Percentiles rank a stretch among this genome's conserved stretches.
phyloP scores from a whole-genome alignment of 306 rosid genomes.

The Sicyos edulis region DNA sequence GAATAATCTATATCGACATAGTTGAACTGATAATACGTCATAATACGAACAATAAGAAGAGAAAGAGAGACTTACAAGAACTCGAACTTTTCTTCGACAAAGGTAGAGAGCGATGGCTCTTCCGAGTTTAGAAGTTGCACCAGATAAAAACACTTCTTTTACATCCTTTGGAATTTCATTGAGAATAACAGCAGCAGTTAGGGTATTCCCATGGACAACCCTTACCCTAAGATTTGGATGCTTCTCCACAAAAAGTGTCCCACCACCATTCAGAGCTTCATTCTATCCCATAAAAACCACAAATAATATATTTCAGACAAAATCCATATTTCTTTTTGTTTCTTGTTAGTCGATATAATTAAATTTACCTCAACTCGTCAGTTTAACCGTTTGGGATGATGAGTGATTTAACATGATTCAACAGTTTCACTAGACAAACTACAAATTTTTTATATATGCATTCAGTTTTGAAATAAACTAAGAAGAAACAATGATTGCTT shows the following conservation, averaged over 20 bases:
- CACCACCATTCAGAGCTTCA: conserved; percentile 87
- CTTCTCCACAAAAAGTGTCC: conserved; percentile 89
- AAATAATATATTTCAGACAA: neutral
- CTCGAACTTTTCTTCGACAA: conserved; percentile 71
- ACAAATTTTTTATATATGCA: neutral
- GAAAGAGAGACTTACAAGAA: conserved; percentile 48
- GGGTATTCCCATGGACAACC: conserved; percentile 95
- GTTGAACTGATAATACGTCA: neutral
- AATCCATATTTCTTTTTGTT: neutral
- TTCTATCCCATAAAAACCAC: conserved; percentile 39
- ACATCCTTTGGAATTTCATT: conserved; percentile 66
- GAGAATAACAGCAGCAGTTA: conserved; percentile 92
- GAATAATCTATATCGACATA: neutral
- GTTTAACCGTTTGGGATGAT: no score
- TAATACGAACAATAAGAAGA: neutral
- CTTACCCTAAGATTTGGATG: conserved; percentile 80
- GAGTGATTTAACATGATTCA: no score
- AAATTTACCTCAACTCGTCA: no score
- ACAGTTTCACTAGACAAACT: neutral
- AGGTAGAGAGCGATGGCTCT: conserved; percentile 96
- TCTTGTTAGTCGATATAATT: no score
- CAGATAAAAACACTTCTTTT: conserved; percentile 74
- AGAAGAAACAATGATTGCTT: neutral
- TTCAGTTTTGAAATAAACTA: neutral
- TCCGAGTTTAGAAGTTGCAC: conserved; percentile 98